phyloP scores from a whole-genome alignment of 352 stramenopile species.

The Phytophthora nicotianae region DNA sequence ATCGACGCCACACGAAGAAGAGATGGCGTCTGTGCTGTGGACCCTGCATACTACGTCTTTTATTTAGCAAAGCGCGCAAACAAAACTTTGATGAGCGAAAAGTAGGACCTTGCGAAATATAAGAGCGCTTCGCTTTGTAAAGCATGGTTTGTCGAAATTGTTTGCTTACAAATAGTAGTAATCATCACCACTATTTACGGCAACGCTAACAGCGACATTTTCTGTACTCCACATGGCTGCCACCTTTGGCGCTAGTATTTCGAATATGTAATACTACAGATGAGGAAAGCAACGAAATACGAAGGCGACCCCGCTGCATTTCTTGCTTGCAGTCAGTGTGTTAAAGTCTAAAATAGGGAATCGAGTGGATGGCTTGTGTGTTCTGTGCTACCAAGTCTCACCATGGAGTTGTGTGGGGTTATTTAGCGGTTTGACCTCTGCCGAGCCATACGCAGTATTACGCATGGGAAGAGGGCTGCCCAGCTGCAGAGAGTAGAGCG shows the following conservation, averaged over 20 bases:
- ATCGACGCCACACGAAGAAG: no score
- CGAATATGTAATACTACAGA: no score
- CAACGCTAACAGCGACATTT: no score
- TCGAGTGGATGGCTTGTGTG: conserved; percentile 1
- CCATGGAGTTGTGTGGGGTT: conserved; percentile 1
- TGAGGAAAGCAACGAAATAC: no score
- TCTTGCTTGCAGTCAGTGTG: background rate
- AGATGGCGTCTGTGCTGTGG: background rate
- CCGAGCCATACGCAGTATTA: conserved; percentile 4
- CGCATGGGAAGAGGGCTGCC: background rate
- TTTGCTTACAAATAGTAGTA: background rate
- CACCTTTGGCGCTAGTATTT: background rate
- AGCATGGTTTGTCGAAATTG: background rate
- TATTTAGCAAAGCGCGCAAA: background rate
- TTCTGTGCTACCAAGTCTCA: background rate
- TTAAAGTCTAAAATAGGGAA: background rate
- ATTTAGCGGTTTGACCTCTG: conserved; percentile 13
- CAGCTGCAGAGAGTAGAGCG: conserved; percentile 8
- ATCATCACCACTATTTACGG: no score
- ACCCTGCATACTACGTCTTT: background rate
- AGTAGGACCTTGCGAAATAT: no score
- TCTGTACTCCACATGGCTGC: background rate
- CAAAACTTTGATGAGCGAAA: no score
- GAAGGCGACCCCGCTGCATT: no score
- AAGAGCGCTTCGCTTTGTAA: background rate